These are phyloP conservation scores for Bothriochloa decipiens DNA, from an alignment of 176 grass and related monocot genomes.

Conservation along the genomic window DNA sequence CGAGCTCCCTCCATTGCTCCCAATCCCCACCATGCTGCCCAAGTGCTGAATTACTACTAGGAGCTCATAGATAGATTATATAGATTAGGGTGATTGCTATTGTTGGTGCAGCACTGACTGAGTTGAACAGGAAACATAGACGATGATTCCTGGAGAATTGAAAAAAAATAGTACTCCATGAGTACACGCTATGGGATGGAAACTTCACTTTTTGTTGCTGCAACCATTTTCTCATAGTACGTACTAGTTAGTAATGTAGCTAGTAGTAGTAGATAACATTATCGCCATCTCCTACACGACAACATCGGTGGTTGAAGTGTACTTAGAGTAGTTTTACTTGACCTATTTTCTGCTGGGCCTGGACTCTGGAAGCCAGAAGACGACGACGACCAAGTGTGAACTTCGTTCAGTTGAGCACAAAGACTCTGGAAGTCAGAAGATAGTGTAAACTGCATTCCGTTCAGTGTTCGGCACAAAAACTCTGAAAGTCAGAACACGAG, in stretches of 20 bases:
- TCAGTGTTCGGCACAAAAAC: no score
- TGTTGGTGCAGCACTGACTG: neutral
- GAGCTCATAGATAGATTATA: neutral
- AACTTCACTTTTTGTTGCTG: no score
- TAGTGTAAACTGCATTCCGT: no score
- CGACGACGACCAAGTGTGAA: neutral
- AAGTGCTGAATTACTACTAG: neutral
- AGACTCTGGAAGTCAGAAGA: no score
- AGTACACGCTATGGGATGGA: neutral
- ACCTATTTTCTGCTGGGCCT: neutral
- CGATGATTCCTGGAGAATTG: neutral
- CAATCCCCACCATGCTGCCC: neutral
- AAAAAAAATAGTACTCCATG: neutral
- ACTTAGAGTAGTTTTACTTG: neutral
- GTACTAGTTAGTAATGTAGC: neutral
- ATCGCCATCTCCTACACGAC: neutral
- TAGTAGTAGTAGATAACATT: neutral
- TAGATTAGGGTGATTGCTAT: neutral
- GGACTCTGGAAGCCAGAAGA: neutral
- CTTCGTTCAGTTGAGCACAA: no score
- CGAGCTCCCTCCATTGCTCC: neutral
- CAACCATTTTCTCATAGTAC: neutral
- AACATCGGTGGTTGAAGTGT: neutral
- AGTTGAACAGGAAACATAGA: neutral
- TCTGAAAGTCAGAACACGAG: neutral